A percentile compares a stretch with the other conserved stretches of the same genome.
Conservation (phyloP, 345 rosid species). For the Eucalyptus marginata region DNA sequence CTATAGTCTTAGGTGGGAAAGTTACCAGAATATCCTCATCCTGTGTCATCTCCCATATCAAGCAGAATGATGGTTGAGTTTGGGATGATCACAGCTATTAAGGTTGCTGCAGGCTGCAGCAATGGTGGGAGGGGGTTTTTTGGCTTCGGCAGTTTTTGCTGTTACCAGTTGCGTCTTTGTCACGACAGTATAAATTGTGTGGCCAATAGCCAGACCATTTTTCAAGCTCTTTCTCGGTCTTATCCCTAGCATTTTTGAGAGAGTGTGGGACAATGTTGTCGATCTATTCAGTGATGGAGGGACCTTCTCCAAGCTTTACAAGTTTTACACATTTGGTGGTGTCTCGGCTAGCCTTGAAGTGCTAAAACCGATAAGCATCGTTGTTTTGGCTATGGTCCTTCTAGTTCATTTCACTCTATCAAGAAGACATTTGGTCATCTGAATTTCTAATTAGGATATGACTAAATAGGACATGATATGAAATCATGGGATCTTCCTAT, state of each 20-base stretch:
- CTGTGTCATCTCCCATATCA: slow-evolving; percentile 82
- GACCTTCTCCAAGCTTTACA: slow-evolving; percentile 38
- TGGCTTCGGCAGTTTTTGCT: slow-evolving; percentile 82
- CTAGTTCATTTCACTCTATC: slow-evolving; percentile 75
- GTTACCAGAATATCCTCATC: slow-evolving; percentile 63
- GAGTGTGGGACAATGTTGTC: slow-evolving; percentile 43
- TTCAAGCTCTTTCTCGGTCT: slow-evolving; percentile 47
- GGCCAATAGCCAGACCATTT: slow-evolving; percentile 74
- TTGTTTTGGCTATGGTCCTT: slow-evolving; percentile 76
- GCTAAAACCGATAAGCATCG: slow-evolving; percentile 56
- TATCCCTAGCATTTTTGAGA: slow-evolving; percentile 38
- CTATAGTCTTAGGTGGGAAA: slow-evolving; percentile 72
- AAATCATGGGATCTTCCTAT: rapidly evolving
- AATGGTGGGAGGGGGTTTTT: slow-evolving; percentile 69
- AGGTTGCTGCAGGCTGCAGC: slow-evolving; percentile 83
- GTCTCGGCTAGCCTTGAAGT: slow-evolving; percentile 66
- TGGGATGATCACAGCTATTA: slow-evolving; percentile 78
- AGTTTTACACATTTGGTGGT: slow-evolving; percentile 67
- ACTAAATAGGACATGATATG: rapidly evolving
- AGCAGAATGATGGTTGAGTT: slow-evolving; percentile 93
- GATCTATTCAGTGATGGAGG: slow-evolving; percentile 61
- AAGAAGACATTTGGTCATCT: slow-evolving; percentile 8
- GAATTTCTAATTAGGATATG: rapidly evolving
- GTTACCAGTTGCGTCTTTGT: slow-evolving; percentile 59
- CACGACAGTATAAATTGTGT: background rate